phyloP scores from a whole-genome alignment of 2,329 filamentous ascomycete genomes.

The Ceratocystis diversiconidia region DNA sequence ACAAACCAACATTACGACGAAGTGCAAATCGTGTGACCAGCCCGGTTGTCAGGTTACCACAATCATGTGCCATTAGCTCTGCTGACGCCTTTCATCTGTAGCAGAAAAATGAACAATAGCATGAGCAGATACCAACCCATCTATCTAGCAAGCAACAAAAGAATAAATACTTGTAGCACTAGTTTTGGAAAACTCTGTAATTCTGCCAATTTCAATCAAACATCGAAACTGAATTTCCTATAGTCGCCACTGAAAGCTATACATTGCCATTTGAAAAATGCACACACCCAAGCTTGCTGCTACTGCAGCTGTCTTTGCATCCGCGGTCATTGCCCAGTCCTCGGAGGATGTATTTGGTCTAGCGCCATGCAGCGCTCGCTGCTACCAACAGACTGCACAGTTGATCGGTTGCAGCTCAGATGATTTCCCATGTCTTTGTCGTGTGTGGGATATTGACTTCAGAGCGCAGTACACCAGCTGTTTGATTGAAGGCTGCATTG shows the following conservation, averaged over 20 bases:
- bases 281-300: neutral
- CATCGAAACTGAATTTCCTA: too few species aligned
- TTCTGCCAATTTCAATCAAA: too few species aligned
- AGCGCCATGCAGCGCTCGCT: slow-evolving; percentile 14
- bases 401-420: slow-evolving; percentile 13
- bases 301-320: neutral
- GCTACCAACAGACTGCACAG: slow-evolving; percentile 16
- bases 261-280: neutral
- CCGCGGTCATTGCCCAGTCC: neutral
- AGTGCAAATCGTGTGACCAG: too few species aligned
- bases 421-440: slow-evolving; percentile 17
- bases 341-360: slow-evolving; percentile 11
- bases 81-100: too few species aligned
- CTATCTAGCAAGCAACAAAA: too few species aligned
- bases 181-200: too few species aligned
- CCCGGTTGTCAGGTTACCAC: too few species aligned
- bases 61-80: too few species aligned
- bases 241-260: neutral
- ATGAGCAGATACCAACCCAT: too few species aligned
- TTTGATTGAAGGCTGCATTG: slow-evolving; percentile 18
- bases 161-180: too few species aligned
- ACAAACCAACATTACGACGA: too few species aligned
- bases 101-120: too few species aligned
- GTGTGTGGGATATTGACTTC: slow-evolving; percentile 12
- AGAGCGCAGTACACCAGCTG: slow-evolving; percentile 17